phyloP scores from a whole-genome alignment of 1,284 basidiomycete genomes.

The Xerocomus cyaneibrunnescens region DNA sequence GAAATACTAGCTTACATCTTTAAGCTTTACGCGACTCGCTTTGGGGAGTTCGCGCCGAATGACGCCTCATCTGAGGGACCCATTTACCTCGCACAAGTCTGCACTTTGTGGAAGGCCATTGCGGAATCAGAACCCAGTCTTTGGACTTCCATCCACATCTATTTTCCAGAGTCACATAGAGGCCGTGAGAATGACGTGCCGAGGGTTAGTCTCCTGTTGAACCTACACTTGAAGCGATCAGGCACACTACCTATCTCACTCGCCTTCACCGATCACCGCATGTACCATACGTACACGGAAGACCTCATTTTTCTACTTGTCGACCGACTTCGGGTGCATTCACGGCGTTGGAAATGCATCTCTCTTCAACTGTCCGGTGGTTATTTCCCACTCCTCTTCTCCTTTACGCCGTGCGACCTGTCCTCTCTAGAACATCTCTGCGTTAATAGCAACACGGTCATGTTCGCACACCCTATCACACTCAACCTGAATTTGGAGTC shows the following conservation, averaged over 20 bases:
- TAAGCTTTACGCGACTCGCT: constrained; percentile 2
- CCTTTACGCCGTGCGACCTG: constrained; percentile 20
- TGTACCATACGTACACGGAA: neutral
- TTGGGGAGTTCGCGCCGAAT: neutral
- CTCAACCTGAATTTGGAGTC: constrained; percentile 11
- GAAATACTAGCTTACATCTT: constrained; percentile 20
- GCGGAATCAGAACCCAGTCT: constrained; percentile 17
- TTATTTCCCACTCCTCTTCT: constrained; percentile 13
- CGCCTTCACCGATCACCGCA: constrained; percentile 18
- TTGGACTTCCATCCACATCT: constrained; percentile 20
- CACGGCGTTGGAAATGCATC: constrained; percentile 18
- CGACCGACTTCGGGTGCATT: constrained; percentile 12
- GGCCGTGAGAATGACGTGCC: constrained; percentile 5
- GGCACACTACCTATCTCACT: constrained; percentile 19
- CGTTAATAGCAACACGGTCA: constrained; percentile 3
- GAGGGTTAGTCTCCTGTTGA: neutral
- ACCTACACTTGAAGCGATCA: constrained; percentile 18
- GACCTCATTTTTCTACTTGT: constrained; percentile 12
- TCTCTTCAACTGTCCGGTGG: constrained; percentile 10
- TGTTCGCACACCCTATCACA: neutral
- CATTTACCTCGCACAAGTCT: constrained; percentile 16
- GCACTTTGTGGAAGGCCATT: constrained; percentile 15
- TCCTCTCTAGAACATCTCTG: constrained; percentile 13
- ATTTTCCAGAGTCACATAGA: constrained; percentile 4
- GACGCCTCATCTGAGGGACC: neutral